These are phyloP conservation scores for Fagopyrum tataricum DNA, from an alignment of 148 eudicot genomes.

Conservation along the genomic window DNA sequence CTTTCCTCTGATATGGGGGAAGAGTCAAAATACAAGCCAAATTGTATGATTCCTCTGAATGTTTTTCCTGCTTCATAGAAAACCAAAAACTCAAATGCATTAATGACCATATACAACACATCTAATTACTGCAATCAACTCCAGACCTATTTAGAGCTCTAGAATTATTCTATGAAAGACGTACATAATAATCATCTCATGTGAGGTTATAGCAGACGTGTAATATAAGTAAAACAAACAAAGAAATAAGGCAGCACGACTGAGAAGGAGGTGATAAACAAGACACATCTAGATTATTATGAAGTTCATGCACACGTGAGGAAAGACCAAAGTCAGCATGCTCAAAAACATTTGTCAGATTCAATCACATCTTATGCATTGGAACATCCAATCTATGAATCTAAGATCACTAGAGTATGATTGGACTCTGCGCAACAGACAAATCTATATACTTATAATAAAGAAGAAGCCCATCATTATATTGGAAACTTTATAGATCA, in stretches of 20 bases:
- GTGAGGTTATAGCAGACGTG: neutral
- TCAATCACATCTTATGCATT: neutral
- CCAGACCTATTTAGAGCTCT: neutral
- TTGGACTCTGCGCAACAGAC: neutral
- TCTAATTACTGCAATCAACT: neutral
- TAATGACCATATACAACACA: neutral
- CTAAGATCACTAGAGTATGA: neutral
- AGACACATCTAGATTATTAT: neutral
- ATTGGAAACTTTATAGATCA: too few species aligned
- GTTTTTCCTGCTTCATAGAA: conserved; percentile 63
- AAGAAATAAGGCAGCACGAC: neutral
- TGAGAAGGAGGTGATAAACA: neutral
- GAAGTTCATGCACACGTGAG: neutral
- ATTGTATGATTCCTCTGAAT: conserved; percentile 90
- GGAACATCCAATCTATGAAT: neutral
- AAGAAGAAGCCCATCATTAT: too few species aligned
- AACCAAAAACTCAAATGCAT: neutral
- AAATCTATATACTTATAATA: too few species aligned
- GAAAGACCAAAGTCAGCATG: neutral
- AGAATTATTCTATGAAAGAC: neutral
- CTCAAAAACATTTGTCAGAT: neutral
- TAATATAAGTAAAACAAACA: too few species aligned
- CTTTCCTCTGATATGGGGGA: conserved; percentile 95
- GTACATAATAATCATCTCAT: neutral
- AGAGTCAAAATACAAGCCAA: conserved; percentile 91